Evolutionary conservation across 305 asterid species (phyloP), one percentile per base, ranked within the genome.

Genomic region (Fraxinus floribunda): DNA sequence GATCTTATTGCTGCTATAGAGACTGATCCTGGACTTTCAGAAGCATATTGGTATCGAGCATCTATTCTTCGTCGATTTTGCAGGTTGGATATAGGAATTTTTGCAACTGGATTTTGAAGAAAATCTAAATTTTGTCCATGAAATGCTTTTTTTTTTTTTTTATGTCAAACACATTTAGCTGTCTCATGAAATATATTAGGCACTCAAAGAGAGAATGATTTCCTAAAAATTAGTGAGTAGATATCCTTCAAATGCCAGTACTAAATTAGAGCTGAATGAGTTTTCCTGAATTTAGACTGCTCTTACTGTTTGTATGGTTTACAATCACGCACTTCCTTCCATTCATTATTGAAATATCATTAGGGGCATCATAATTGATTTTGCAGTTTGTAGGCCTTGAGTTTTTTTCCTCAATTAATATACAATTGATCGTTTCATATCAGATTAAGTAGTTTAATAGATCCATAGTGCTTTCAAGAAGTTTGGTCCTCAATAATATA

Each of bases 1-100:
- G 97, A 95, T 77, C 93, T 95, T 79, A 93, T 92, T 84, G 82
- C 99, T 78, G 98, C 98, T 77, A 89, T 95, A 85, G 95, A 94
- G 85, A 93, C 93, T 81, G 98, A 95, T 84, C 98, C 97, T 70
- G 82, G 94, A 20, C 89, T 94, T 64, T 91, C 95, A 74, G 96
- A 94, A 84, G 99, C 98, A 39, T 91, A 93, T 84, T 87, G 89
- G 92, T 97, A 86, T 80, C 89, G 91, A 79, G 97, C 98, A 52
- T 95, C 96, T 34, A 77, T 95, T 82, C 94, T 94, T 75, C 97
- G 98, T 80, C 94, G 91, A 71, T 38, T 93, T 82, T 94, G 98
- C 97, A 92, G 99, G 97, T 94, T 83, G 24, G 20, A 5, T 66
- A 81, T 60, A 44, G 29, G 3, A 70, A 70, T 30, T 70, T 70